phyloP scores from a whole-genome alignment of 73 alveolate genomes.

The Uronychia setigera region DNA sequence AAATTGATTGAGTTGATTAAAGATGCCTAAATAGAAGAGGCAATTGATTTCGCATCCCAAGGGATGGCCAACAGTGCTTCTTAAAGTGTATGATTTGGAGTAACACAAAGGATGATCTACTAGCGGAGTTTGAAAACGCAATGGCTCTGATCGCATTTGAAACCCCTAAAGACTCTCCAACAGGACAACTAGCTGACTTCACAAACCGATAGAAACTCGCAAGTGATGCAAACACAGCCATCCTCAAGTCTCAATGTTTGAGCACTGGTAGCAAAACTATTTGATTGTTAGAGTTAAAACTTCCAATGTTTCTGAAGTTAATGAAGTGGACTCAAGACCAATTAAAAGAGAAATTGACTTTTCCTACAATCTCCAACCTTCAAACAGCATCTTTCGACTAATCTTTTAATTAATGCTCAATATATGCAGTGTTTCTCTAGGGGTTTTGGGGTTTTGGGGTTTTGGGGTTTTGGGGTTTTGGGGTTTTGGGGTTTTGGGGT shows the following conservation, averaged over 20 bases:
- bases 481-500: no score
- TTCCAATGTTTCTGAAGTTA: neutral
- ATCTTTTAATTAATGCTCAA: no score
- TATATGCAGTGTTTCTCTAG: no score
- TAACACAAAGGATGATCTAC: slow-evolving; percentile 27
- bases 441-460: no score
- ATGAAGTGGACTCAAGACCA: slow-evolving; percentile 1
- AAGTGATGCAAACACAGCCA: neutral
- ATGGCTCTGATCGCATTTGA: slow-evolving; percentile 81
- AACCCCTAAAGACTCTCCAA: slow-evolving; percentile 56
- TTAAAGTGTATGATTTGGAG: slow-evolving; percentile 27
- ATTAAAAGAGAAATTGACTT: neutral
- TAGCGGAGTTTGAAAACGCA: slow-evolving; percentile 74
- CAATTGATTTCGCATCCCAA: slow-evolving; percentile 68
- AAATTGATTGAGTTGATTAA: slow-evolving; percentile 74
- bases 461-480: no score
- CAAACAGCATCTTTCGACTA: no score
- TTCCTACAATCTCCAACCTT: neutral
- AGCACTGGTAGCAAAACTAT: neutral
- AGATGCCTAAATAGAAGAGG: slow-evolving; percentile 64
- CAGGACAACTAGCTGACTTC: slow-evolving; percentile 33
- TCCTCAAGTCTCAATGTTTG: neutral
- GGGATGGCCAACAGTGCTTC: slow-evolving; percentile 37
- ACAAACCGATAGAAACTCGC: slow-evolving; percentile 14
- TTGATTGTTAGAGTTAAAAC: neutral